Conservation (phyloP, 2,329 filamentous ascomycete genomes). For the Phyllosticta citribraziliensis region DNA sequence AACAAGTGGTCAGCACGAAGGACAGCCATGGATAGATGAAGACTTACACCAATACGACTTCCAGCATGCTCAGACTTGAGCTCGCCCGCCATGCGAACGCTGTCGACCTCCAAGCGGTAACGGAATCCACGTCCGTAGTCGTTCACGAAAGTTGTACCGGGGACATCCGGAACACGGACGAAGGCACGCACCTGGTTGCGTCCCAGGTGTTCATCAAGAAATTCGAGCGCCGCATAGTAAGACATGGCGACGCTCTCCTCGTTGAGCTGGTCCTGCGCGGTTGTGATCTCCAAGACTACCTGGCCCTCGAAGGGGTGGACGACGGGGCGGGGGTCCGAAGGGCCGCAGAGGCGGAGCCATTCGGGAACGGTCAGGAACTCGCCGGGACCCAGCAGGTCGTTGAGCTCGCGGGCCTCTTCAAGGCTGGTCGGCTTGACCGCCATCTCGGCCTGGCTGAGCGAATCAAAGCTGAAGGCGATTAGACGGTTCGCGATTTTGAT, state of each 20-base stretch:
- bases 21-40: constrained; percentile 7
- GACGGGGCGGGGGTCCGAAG: constrained; percentile 18
- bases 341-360: constrained; percentile 13
- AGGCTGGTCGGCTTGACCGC: constrained; percentile 15
- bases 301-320: constrained; percentile 25
- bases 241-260: not conserved
- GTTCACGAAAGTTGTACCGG: constrained; percentile 13
- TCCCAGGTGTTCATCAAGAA: constrained; percentile 14
- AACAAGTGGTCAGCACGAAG: constrained; percentile 7
- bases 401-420: not conserved
- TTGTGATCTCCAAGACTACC: constrained; percentile 11
- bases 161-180: not conserved
- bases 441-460: constrained; percentile 25
- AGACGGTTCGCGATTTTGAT: not conserved
- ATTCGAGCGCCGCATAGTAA: constrained; percentile 12
- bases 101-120: constrained; percentile 25
- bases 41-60: constrained; percentile 16
- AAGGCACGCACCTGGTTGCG: constrained; percentile 13
- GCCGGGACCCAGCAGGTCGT: constrained; percentile 16
- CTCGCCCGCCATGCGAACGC: constrained; percentile 7
- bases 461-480: constrained; percentile 28
- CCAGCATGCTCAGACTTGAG: not conserved
- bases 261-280: not conserved
- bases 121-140: constrained; percentile 12
- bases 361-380: constrained; percentile 18